These are phyloP conservation scores for Pyrus bretschneideri DNA, from an alignment of 306 rosid genomes.

Conservation along the genomic window DNA sequence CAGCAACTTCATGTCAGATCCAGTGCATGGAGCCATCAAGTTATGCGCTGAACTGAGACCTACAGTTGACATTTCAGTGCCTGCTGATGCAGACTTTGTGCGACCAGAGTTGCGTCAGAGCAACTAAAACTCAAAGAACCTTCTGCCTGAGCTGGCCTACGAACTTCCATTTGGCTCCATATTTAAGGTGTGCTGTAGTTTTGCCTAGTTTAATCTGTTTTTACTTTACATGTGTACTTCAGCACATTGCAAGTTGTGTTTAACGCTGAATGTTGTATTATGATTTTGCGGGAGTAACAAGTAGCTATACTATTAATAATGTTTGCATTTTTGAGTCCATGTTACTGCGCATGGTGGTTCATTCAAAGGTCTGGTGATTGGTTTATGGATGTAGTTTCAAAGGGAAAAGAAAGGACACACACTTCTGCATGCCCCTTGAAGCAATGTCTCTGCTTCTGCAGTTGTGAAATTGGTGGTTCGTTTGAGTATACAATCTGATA, in stretches of 20 bases:
- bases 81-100: conserved; percentile 87
- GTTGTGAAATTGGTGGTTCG: too few species aligned
- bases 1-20: conserved; percentile 91
- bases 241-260: background rate
- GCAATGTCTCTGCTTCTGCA: too few species aligned
- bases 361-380: background rate
- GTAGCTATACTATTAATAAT: background rate
- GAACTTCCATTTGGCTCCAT: background rate
- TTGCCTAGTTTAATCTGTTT: background rate
- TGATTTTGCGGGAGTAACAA: background rate
- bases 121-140: conserved; percentile 26
- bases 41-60: conserved; percentile 92
- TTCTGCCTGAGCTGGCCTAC: background rate
- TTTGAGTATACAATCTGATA: too few species aligned
- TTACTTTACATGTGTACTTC: background rate
- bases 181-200: background rate
- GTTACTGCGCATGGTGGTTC: background rate
- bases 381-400: background rate
- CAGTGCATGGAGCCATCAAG: conserved; percentile 87
- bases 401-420: too few species aligned
- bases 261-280: background rate
- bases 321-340: background rate
- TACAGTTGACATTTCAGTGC: conserved; percentile 80
- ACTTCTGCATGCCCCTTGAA: too few species aligned
- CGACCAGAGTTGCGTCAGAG: conserved; percentile 87